Conservation (phyloP, 495 filamentous ascomycete species). For the Bryoglossum gracile region DNA sequence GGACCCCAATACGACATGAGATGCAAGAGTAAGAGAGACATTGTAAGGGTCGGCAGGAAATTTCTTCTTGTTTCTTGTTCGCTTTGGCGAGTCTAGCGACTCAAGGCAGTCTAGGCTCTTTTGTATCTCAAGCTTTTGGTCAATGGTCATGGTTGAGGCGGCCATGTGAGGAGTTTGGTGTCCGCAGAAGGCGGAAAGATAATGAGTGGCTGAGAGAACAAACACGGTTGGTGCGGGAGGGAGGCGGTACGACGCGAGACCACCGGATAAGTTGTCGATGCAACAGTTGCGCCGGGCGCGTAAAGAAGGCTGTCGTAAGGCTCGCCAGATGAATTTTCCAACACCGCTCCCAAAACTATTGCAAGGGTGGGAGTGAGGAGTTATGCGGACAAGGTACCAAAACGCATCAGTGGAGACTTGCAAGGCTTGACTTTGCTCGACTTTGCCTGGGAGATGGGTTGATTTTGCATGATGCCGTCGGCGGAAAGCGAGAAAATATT, state of each 20-base stretch:
- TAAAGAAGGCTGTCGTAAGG: slow-evolving; percentile 26
- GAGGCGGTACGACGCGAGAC: slow-evolving; percentile 25
- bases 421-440: slow-evolving; percentile 10
- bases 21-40: too few relatives aligned
- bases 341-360: slow-evolving; percentile 11
- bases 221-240: slow-evolving; percentile 10
- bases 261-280: slow-evolving; percentile 15
- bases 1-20: too few relatives aligned
- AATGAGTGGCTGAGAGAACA: slow-evolving; percentile 13
- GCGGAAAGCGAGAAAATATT: slow-evolving; percentile 6
- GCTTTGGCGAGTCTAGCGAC: too few relatives aligned
- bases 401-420: slow-evolving; percentile 5
- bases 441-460: slow-evolving; percentile 11
- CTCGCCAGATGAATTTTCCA: slow-evolving; percentile 9
- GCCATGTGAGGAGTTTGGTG: background rate
- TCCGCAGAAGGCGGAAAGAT: background rate
- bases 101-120: too few relatives aligned
- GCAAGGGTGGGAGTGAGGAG: slow-evolving; percentile 18
- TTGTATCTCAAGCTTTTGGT: too few relatives aligned
- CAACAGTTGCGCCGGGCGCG: slow-evolving; percentile 23
- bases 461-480: slow-evolving; percentile 13
- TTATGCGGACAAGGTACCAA: slow-evolving; percentile 22
- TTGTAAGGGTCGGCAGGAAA: too few relatives aligned
- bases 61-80: too few relatives aligned
- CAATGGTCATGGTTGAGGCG: background rate